Evolutionary conservation across 192 early-diverging fungal species (phyloP).

Genomic region (Backusella westeae): DNA sequence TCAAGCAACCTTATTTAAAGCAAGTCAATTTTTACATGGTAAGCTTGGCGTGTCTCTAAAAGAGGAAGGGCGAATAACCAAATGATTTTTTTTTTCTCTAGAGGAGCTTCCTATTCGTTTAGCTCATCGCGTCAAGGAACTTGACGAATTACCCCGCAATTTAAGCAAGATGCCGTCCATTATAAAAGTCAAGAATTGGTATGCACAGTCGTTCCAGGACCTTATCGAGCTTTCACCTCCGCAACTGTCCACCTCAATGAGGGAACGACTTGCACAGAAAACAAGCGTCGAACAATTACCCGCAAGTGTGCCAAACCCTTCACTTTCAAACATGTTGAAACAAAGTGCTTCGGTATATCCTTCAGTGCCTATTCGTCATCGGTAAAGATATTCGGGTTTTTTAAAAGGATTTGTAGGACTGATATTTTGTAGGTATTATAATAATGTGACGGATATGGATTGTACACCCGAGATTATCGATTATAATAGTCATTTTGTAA

Average conservation of each 20-base stretch:
- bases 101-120: constrained; percentile 93
- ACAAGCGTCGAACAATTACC: constrained; percentile 32
- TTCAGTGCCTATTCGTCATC: constrained; percentile 44
- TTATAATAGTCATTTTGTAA: constrained; percentile 85
- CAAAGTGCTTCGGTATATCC: neutral
- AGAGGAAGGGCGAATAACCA: neutral
- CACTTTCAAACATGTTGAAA: constrained; percentile 15
- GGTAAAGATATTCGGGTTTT: constrained; percentile 29
- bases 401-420: too few species aligned
- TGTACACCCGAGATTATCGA: constrained; percentile 67
- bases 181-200: constrained; percentile 91
- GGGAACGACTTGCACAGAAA: constrained; percentile 22
- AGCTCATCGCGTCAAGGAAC: constrained; percentile 92
- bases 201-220: constrained; percentile 82
- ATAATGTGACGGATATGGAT: constrained; percentile 47
- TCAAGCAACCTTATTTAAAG: constrained; percentile 69
- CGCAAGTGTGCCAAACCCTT: constrained; percentile 45
- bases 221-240: constrained; percentile 7
- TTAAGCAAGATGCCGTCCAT: constrained; percentile 91
- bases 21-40: constrained; percentile 74
- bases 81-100: neutral
- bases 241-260: constrained; percentile 7
- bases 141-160: constrained; percentile 84
- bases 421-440: constrained; percentile 48
- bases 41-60: neutral